phyloP scores from a whole-genome alignment of 768 basidiomycete species.

The Suillus brevipes region DNA sequence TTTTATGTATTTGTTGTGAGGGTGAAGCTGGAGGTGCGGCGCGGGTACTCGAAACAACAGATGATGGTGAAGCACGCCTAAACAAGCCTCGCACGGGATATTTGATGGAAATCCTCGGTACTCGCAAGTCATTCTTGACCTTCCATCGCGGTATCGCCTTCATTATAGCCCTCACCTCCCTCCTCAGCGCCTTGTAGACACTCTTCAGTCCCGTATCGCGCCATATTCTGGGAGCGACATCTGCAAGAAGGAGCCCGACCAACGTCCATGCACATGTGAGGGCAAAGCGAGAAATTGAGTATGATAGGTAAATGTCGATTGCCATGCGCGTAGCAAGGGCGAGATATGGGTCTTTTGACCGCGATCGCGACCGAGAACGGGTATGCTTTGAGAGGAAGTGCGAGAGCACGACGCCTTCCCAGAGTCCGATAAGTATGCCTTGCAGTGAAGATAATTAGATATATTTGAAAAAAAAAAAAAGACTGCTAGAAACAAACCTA shows the following conservation, averaged over 20 bases:
- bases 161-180: conserved; percentile 32
- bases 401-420: conserved; percentile 75
- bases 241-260: conserved; percentile 53
- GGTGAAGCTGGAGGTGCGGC: conserved; percentile 24
- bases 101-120: conserved; percentile 3
- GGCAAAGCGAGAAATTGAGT: conserved; percentile 45
- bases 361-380: conserved; percentile 13
- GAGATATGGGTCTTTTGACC: conserved; percentile 68
- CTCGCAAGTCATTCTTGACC: conserved; percentile 28
- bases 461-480: not conserved
- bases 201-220: conserved; percentile 41
- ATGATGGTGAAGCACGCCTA: conserved; percentile 16
- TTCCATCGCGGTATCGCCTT: conserved; percentile 32
- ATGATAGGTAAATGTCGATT: conserved; percentile 68
- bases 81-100: conserved; percentile 1
- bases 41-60: conserved; percentile 20
- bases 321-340: conserved; percentile 69
- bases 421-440: conserved; percentile 72
- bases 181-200: conserved; percentile 38
- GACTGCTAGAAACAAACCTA: conserved; percentile 24
- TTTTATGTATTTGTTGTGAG: conserved; percentile 23
- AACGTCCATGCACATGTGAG: conserved; percentile 56
- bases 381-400: conserved; percentile 73
- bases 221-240: conserved; percentile 49
- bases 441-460: conserved; percentile 35